Conservation (phyloP, 768 basidiomycete genomes). For the Trametes villosa region DNA sequence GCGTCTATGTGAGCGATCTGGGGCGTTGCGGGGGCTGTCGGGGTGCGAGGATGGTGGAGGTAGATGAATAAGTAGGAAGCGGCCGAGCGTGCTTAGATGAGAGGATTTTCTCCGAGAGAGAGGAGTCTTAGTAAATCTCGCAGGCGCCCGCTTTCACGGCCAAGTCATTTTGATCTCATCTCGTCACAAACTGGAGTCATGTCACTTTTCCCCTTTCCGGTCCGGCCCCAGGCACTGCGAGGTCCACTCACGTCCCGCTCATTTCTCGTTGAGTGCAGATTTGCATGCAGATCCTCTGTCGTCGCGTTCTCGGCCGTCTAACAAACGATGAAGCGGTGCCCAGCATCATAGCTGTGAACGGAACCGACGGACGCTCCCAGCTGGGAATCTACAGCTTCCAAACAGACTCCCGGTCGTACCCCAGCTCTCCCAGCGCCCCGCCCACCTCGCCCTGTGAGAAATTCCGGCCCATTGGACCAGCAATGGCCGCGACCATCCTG, state of each 20-base stretch:
- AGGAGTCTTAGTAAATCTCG: conserved; percentile 18
- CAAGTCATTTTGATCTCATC: conserved; percentile 26
- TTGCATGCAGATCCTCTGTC: neutral
- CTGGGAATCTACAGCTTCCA: conserved; percentile 57
- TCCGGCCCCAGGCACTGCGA: conserved; percentile 4
- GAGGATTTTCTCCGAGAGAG: conserved; percentile 7
- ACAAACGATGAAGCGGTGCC: neutral
- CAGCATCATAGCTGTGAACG: neutral
- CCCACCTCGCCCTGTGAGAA: conserved; percentile 74
- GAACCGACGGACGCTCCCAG: neutral
- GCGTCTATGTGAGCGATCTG: neutral
- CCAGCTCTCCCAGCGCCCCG: conserved; percentile 67
- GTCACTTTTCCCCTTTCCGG: conserved; percentile 8
- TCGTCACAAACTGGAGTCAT: conserved; percentile 21
- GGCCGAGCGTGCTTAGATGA: conserved; percentile 12
- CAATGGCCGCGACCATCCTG: conserved; percentile 78
- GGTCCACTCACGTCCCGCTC: conserved; percentile 19
- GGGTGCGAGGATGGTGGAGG: neutral
- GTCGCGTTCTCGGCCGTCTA: neutral
- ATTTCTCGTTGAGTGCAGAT: conserved; percentile 4
- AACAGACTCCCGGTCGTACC: conserved; percentile 64
- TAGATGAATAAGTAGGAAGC: conserved; percentile 3
- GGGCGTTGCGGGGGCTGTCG: neutral
- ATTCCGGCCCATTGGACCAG: conserved; percentile 78
- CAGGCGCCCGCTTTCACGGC: conserved; percentile 14